phyloP scores from a whole-genome alignment of 257 asterid species.

The Cinchona pubescens region DNA sequence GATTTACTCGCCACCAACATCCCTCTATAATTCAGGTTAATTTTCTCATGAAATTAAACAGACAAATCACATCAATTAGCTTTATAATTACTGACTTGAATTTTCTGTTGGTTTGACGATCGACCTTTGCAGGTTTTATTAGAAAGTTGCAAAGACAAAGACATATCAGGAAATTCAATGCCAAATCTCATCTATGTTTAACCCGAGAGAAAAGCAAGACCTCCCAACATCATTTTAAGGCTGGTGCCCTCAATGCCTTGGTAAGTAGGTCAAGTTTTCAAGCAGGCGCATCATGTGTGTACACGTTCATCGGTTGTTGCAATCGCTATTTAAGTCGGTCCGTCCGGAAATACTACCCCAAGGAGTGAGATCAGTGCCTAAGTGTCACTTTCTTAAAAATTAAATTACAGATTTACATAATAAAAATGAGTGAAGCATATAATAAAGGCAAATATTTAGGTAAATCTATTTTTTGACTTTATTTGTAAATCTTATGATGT shows the following conservation, averaged over 20 bases:
- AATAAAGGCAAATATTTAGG: too few relatives aligned
- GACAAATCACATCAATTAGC: background rate
- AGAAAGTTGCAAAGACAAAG: constrained; percentile 37
- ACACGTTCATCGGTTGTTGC: too few relatives aligned
- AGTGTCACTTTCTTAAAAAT: too few relatives aligned
- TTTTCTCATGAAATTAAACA: background rate
- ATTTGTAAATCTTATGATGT: too few relatives aligned
- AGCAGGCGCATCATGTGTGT: background rate
- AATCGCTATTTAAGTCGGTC: too few relatives aligned
- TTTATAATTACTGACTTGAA: too few relatives aligned
- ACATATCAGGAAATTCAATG: constrained; percentile 37
- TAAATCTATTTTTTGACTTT: too few relatives aligned
- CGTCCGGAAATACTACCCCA: too few relatives aligned
- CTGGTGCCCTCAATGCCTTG: constrained; percentile 78
- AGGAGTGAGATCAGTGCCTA: too few relatives aligned
- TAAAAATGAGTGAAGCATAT: too few relatives aligned
- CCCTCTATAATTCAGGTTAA: constrained; percentile 56
- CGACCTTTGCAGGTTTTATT: constrained; percentile 51
- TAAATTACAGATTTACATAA: too few relatives aligned
- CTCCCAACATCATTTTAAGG: constrained; percentile 64
- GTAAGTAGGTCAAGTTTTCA: constrained; percentile 26
- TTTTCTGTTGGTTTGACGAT: background rate
- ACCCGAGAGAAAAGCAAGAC: constrained; percentile 58
- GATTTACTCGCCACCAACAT: constrained; percentile 48
- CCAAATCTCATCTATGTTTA: constrained; percentile 66